These are phyloP conservation scores for Sporisorium reilianum DNA, from an alignment of 1,284 basidiomycete genomes.

Conservation along the genomic window DNA sequence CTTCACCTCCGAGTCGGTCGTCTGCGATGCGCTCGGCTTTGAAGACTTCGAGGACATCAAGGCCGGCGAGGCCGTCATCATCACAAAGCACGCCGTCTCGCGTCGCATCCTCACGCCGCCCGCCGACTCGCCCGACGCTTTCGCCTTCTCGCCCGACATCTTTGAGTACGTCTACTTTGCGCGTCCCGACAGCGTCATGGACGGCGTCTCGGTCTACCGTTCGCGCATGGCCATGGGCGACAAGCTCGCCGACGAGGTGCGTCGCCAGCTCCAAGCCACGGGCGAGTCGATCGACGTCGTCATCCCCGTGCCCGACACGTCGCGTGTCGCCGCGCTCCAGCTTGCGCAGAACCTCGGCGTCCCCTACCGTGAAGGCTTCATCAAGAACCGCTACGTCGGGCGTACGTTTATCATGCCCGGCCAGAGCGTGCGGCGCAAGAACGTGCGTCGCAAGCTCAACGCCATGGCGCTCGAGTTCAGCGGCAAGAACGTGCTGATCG, in stretches of 20 bases:
- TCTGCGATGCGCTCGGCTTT: slow-evolving; percentile 92
- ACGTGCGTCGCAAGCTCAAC: slow-evolving; percentile 94
- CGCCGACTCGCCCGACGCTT: slow-evolving; percentile 40
- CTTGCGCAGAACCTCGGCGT: slow-evolving; percentile 88
- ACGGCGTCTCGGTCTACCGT: slow-evolving; percentile 96
- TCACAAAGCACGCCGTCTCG: slow-evolving; percentile 74
- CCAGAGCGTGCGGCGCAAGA: slow-evolving; percentile 84
- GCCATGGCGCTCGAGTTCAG: slow-evolving; percentile 99
- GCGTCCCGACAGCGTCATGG: slow-evolving; percentile 95
- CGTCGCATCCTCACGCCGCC: slow-evolving; percentile 59
- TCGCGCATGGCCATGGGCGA: slow-evolving; percentile 99
- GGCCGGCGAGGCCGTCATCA: slow-evolving; percentile 94
- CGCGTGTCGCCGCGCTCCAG: slow-evolving; percentile 93
- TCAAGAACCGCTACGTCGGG: slow-evolving; percentile 99
- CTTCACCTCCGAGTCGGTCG: slow-evolving; percentile 94
- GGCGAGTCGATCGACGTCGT: slow-evolving; percentile 76
- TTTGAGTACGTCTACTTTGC: slow-evolving; percentile 99
- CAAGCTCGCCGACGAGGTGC: slow-evolving; percentile 87
- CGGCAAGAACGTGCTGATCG: slow-evolving; percentile 91
- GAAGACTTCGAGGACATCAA: slow-evolving; percentile 91
- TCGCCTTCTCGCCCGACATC: slow-evolving; percentile 81
- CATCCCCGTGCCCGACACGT: slow-evolving; percentile 98
- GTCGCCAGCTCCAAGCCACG: slow-evolving; percentile 78
- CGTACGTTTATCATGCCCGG: slow-evolving; percentile 99
- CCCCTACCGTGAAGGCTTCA: slow-evolving; percentile 97